These are phyloP conservation scores for Penicillium nordicum DNA, from an alignment of 2,329 filamentous ascomycete species.

Conservation along the genomic window DNA sequence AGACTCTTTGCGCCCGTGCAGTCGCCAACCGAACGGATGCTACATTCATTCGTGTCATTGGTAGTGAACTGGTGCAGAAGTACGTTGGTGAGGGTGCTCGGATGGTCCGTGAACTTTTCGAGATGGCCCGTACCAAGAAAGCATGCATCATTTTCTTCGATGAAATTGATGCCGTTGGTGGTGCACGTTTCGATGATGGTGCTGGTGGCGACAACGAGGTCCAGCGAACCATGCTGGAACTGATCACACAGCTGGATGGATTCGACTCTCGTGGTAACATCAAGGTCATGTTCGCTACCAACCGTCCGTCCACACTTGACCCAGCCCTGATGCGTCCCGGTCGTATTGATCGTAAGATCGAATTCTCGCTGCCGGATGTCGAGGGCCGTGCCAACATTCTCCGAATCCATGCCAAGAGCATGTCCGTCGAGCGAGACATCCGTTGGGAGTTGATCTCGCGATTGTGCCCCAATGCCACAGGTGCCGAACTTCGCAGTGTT, in stretches of 20 bases:
- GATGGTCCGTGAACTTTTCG: slow-evolving; percentile 98
- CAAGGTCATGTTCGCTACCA: slow-evolving; percentile 99
- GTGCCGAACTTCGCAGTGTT: slow-evolving; percentile 91
- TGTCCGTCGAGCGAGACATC: slow-evolving; percentile 98
- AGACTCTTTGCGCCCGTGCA: slow-evolving; percentile 94
- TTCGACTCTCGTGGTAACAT: slow-evolving; percentile 97
- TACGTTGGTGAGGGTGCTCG: slow-evolving; percentile 97
- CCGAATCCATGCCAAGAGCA: slow-evolving; percentile 97
- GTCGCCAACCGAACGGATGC: slow-evolving; percentile 98
- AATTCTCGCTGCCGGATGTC: slow-evolving; percentile 95
- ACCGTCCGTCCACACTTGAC: slow-evolving; percentile 90
- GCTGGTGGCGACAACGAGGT: slow-evolving; percentile 97
- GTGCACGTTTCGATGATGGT: slow-evolving; percentile 93
- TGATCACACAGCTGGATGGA: slow-evolving; percentile 94
- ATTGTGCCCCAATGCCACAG: slow-evolving; percentile 93
- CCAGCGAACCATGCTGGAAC: slow-evolving; percentile 94
- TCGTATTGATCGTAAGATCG: slow-evolving; percentile 97
- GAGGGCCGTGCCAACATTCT: slow-evolving; percentile 97
- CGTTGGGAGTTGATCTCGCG: slow-evolving; percentile 98
- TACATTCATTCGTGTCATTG: slow-evolving; percentile 97
- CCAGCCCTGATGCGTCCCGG: slow-evolving; percentile 96
- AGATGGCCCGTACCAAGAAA: slow-evolving; percentile 99
- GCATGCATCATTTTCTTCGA: slow-evolving; percentile 99
- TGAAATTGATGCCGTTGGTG: slow-evolving; percentile 94
- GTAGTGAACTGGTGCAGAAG: slow-evolving; percentile 96